These are phyloP conservation scores for Bjerkandera adusta DNA, from an alignment of 1,284 basidiomycete species.

Conservation along the genomic window DNA sequence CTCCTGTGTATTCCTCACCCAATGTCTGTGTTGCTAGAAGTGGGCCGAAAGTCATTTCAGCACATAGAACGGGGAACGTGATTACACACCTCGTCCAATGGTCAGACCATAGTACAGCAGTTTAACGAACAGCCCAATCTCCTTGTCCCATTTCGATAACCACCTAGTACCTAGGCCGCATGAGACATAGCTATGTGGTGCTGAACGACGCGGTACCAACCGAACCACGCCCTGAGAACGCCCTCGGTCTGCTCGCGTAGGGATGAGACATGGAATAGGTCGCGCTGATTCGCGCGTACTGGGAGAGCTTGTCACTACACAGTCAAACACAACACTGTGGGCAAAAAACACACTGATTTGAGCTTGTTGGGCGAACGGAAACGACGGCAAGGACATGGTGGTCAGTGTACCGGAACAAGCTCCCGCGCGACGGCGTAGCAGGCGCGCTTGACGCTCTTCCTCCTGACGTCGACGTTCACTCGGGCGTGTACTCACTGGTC, in stretches of 20 bases:
- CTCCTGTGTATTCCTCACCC: constrained; percentile 90
- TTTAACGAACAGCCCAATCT: constrained; percentile 72
- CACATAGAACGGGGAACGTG: background rate
- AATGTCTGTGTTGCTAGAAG: constrained; percentile 72
- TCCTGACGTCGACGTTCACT: too few relatives aligned
- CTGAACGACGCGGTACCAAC: constrained; percentile 39
- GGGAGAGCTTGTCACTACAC: constrained; percentile 14
- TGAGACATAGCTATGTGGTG: constrained; percentile 3
- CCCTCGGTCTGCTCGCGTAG: constrained; percentile 77
- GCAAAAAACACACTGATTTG: constrained; percentile 70
- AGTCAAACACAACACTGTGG: background rate
- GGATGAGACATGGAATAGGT: constrained; percentile 74
- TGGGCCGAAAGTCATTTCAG: background rate
- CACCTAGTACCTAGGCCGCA: constrained; percentile 71
- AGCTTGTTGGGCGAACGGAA: constrained; percentile 77
- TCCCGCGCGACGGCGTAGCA: background rate
- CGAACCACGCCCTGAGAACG: constrained; percentile 75
- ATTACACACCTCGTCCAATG: constrained; percentile 63
- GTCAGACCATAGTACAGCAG: constrained; percentile 77
- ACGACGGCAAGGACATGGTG: constrained; percentile 36
- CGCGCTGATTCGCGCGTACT: constrained; percentile 88
- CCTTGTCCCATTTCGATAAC: constrained; percentile 80
- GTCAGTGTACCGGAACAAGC: background rate
- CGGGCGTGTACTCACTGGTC: too few relatives aligned
- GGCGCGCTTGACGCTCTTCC: background rate